Evolutionary conservation across 495 filamentous ascomycete species (phyloP), one percentile per base, ranked within the genome.

Genomic region (Penicillium herquei): DNA sequence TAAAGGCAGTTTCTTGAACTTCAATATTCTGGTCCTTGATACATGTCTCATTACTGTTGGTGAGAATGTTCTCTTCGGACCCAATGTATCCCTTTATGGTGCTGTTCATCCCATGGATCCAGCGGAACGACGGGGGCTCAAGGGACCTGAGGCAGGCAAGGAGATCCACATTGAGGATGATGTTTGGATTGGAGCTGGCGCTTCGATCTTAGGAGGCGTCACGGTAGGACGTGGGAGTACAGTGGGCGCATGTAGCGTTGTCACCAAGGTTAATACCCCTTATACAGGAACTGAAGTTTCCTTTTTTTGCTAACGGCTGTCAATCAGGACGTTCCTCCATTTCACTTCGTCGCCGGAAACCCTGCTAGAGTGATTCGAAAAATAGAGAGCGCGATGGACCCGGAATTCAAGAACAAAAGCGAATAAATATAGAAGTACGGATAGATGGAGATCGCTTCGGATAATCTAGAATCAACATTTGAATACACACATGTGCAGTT

Each of bases 131-230:
- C 85, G 87, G 50, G 89, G 91, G 0, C 79, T 82, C 3, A 72
- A 81, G 42, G 89, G 90, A 0, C 87, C 89, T 0, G 91, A 95
- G 66, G 62, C 72, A 10, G 90, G 91, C 3, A 84, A 80, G 59
- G 86, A 89, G 39, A 86, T 96, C 6, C 78, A 75, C 13, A 83
- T 96, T 48, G 88, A 84, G 4, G 88, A 93, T 57, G 91, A 96
- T 66, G 90, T 88, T 49, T 95, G 90, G 90, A 73, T 96, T 49
- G 88, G 89, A 1, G 90, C 88, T 0, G 85, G 56, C 40, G 59
- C 39, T 9, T 32, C 54, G 1, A 48, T 66, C 13, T 45, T 63
- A 30, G 53, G 49, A 12, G 59, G 60, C 5, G 63, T 63, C 9
- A 40, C 51, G 5, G 32, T 65, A 53, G 63, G 59, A 18, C 46